Evolutionary conservation across 2,329 filamentous ascomycete genomes (phyloP), one percentile per base, ranked within the genome.

Genomic region (Ophiostoma tasmaniense): DNA sequence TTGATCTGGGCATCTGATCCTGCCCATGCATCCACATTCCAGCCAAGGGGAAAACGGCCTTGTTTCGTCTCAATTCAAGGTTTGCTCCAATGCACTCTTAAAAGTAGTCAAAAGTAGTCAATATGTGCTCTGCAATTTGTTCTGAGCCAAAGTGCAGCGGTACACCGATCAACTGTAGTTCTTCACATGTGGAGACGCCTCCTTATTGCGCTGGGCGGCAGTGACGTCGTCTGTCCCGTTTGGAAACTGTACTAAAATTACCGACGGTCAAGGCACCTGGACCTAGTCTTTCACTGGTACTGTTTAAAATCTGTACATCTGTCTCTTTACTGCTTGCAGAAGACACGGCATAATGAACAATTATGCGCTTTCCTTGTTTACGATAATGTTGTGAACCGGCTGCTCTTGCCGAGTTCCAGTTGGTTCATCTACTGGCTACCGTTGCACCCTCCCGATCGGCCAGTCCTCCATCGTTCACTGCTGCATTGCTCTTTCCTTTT

Each of bases 21-120:
- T 61, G 55, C 55, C 25, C 52, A 25, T 59, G 55, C 55, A 61
- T 30, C 25, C 55, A 61, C 55, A 61, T 61, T 61, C 55, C 55
- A 61, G 14, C 55, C 55, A 61, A 61, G 55, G 22, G 55, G 55
- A 61, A 61, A 25, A 33, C 55, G 25, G 22, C 11, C 55, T 61
- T 28, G 55, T 61, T 61, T 28, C 25, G 55, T 61, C 55, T 17
- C 17, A 61, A 61, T 28, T 30, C 25, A 55, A 55, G 22, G 50
- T 55, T 55, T 55, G 11, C 22, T 55, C 50, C 50, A 25, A 14
- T 55, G 50, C 14, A 55, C 50, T 55, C 22, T 5, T 17, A 61
- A 61, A 45, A 45, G 42, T 45, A 45, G 42, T 17, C 42, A 6
- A 45, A 45, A 33, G 33, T 33, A 33, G 33, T 8, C 33, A 33